Base-by-base conservation (phyloP, 2,329 filamentous ascomycete species). In the Scedosporium aurantiacum region DNA sequence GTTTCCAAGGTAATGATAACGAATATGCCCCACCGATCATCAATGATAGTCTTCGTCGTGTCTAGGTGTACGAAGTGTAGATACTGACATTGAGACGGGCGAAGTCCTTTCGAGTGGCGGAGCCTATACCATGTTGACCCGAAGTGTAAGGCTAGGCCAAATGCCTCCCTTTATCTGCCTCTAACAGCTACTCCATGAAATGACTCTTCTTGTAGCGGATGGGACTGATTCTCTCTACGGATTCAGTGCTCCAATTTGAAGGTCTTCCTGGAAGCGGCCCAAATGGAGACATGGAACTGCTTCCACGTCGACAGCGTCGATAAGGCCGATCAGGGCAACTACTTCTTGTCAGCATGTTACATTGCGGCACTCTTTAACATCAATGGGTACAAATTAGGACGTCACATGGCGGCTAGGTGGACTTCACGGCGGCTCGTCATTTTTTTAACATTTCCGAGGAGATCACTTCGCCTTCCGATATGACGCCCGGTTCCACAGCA, bases 251-350 rank as follows among this genome's bases (percentile, higher is more conserved):
- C n/a, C n/a, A n/a, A n/a, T n/a, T n/a, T n/a, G 25, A n/a, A 40
- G 52, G 28, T n/a, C 21, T 37, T 21, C 28, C 28, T 7, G 52
- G 52, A n/a, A 25, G 32, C 1, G 68, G 69, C 5, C 66, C 63
- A 25, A 68, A 65, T 32, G 64, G 66, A 67, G 21, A 72, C 75
- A 1, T 84, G 79, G 70, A 81, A 84, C 67, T 82, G 76, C 63
- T 82, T 82, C 67, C 80, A 82, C 67, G 77, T 84, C 69, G 82
- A 83, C 69, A 79, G 79, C 32, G 70, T 84, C 37, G 77, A 81
- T 65, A 82, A 82, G 66, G 76, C 77, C 58, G 65, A 69, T 0
- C 64, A 73, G 0, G 79, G 79, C 4, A 78, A 83, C 65, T 84
- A 80, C 61, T 67, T 84, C 12, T 72, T 85, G 16, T 84, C 80